Evolutionary conservation across 2,329 filamentous ascomycete species (phyloP).

Genomic region (Keithomyces neogunnii): DNA sequence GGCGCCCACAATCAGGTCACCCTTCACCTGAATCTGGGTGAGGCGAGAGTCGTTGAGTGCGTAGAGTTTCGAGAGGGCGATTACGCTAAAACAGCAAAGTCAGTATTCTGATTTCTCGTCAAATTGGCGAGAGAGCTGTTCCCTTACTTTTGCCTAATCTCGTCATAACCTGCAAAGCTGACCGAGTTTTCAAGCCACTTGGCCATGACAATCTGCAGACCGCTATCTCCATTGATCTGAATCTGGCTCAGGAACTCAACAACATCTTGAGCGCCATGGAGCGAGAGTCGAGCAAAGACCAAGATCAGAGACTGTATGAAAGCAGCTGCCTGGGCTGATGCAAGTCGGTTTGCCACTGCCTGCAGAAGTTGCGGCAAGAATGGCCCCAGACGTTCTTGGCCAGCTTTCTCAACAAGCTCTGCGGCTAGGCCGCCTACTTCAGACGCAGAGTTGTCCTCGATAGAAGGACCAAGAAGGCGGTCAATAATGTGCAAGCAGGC

Average conservation of each 20-base stretch:
- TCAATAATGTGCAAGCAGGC: constrained; percentile 88
- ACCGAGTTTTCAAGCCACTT: constrained; percentile 98
- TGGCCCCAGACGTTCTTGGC: constrained; percentile 80
- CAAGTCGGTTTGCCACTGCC: constrained; percentile 79
- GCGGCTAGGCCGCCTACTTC: constrained; percentile 92
- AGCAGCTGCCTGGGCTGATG: constrained; percentile 71
- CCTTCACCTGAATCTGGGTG: constrained; percentile 74
- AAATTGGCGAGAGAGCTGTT: neutral
- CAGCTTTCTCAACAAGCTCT: constrained; percentile 91
- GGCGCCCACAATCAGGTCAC: constrained; percentile 75
- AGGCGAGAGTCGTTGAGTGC: constrained; percentile 76
- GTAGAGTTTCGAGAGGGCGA: constrained; percentile 87
- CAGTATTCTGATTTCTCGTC: neutral
- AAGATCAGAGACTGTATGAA: constrained; percentile 95
- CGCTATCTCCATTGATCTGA: constrained; percentile 68
- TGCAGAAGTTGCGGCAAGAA: constrained; percentile 81
- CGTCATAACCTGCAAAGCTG: constrained; percentile 96
- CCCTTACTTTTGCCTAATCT: constrained; percentile 87
- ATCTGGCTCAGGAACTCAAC: constrained; percentile 85
- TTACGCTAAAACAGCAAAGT: constrained; percentile 51
- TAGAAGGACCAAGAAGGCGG: constrained; percentile 69
- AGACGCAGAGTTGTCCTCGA: constrained; percentile 92
- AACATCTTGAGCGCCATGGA: constrained; percentile 79
- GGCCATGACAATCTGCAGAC: constrained; percentile 78
- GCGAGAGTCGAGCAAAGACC: constrained; percentile 84